Evolutionary conservation across 371 early-diverging fungal genomes (phyloP), one percentile per base, ranked within the genome.

Genomic region (Umbelopsis sp.): DNA sequence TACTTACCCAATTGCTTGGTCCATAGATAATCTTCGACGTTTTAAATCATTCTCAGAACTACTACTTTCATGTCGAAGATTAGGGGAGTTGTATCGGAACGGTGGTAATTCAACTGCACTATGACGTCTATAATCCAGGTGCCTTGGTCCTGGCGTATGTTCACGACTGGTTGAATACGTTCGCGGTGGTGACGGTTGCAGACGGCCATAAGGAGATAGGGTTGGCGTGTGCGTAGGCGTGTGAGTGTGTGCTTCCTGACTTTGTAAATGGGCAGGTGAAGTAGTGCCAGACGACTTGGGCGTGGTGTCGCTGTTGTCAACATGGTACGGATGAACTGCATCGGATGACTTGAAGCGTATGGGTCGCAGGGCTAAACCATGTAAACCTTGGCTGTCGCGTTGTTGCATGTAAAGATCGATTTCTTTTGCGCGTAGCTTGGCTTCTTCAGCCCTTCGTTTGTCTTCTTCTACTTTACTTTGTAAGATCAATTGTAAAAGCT

Each of bases 381-480:
- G 57, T 14, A 57, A 0, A 18, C 35, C 57, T 11, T 57, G 57
- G 11, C n/a, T 35, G 18, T 57, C 57, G 35, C 57, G 57, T 11
- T 57, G 65, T 44, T 76, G 76, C 20, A 76, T 32, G 46, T 72
- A 72, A 18, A 80, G 22, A 69, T 85, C 84, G 25, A 87, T 67
- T 68, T 87, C 85, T 73, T 80, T 80, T 44, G 80, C 75, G 64
- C 81, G 80, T 67, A 86, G 68, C 66, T 78, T 80, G 10, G 87
- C 86, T 74, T 87, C 87, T 65, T 87, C 87, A n/a, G 87, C 81
- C 71, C 80, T 76, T 29, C 87, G 83, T 63, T 82, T 83, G 66
- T 87, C 87, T 66, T 87, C 87, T 68, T 87, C 86, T 5, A 86
- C 84, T 71, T 87, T 87, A 67, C 86, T 84, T 5, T 76, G 72